Base-by-base conservation (phyloP, 345 rosid species). In the Gossypium sturtianum region DNA sequence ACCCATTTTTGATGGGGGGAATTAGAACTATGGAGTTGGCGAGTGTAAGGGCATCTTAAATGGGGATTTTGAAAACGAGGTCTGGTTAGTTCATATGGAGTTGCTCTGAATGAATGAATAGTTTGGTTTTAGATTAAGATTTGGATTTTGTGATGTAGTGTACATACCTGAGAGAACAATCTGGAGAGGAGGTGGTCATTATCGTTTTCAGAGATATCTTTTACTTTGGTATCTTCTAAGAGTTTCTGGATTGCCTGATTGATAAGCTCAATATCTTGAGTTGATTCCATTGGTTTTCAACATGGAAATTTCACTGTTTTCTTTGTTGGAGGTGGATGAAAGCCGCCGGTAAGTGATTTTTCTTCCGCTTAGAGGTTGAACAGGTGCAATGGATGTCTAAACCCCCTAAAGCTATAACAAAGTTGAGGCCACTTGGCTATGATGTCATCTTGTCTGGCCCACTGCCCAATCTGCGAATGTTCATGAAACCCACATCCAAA, bases 121-220 rank as follows among this genome's bases (percentile, higher is more conserved):
- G 19, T 12, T 45, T n/a, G 34, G 53, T 66, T 66, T 66, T 17
- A 63, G 44, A 3, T 29, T 27, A 8, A 63, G 12, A 3, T 29
- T 27, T 7, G 16, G 67, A 65, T 66, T 43, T 66, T 57, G 15
- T 57, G 41, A 34, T 34, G 45, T 62, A 0, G 17, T 34, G 20
- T 38, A 63, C 41, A 9, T 74, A 91, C 97, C 94, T 87, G 88
- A 75, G 90, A 88, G 66, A 92, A 84, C 49, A 90, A 80, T 17
- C 66, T 78, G 52, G 87, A 80, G 80, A 91, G 93, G 48, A 76
- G 83, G 38, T 80, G 87, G 49, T 88, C 89, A 16, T 79, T 84
- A 3, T 77, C 80, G 66, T 84, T 84, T 66, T 81, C 83, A 23
- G 65, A 61, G 68, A 76, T 82, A 51, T 79, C 83, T 52, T 80